A percentile compares a stretch with the other conserved stretches of the same genome.
Conservation (phyloP, 202 grass and related monocot species). For the Setaria viridis region DNA sequence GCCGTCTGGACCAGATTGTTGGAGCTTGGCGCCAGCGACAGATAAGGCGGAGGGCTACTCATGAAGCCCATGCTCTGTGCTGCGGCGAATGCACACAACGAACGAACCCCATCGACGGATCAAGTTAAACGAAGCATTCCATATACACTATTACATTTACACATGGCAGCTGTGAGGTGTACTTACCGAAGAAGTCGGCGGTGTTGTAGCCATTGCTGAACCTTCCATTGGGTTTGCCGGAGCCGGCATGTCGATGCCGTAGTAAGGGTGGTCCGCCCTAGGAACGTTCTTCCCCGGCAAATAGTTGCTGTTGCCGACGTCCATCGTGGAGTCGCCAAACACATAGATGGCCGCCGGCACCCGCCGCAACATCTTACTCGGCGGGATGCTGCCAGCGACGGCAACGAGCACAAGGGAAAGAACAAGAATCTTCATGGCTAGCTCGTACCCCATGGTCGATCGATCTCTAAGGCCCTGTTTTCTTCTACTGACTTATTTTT, state of each 20-base stretch:
- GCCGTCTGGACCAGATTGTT: not conserved
- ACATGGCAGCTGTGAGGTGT: too few species aligned
- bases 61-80: not conserved
- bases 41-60: not conserved
- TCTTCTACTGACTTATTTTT: too few species aligned
- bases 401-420: too few species aligned
- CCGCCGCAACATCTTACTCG: not conserved
- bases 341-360: not conserved
- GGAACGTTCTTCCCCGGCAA: not conserved
- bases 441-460: too few species aligned
- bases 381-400: not conserved
- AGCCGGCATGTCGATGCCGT: not conserved
- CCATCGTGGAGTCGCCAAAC: not conserved
- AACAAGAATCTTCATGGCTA: too few species aligned
- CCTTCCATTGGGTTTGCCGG: not conserved
- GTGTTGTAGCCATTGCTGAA: not conserved
- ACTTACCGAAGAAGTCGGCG: not conserved
- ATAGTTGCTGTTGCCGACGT: conserved; percentile 1
- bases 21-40: not conserved
- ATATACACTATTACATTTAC: not conserved
- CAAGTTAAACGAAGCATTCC: not conserved
- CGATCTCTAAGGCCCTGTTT: too few species aligned
- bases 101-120: not conserved
- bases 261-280: not conserved
- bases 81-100: not conserved